phyloP scores from a whole-genome alignment of 192 early-diverging fungal genomes.

The Podila verticillata region DNA sequence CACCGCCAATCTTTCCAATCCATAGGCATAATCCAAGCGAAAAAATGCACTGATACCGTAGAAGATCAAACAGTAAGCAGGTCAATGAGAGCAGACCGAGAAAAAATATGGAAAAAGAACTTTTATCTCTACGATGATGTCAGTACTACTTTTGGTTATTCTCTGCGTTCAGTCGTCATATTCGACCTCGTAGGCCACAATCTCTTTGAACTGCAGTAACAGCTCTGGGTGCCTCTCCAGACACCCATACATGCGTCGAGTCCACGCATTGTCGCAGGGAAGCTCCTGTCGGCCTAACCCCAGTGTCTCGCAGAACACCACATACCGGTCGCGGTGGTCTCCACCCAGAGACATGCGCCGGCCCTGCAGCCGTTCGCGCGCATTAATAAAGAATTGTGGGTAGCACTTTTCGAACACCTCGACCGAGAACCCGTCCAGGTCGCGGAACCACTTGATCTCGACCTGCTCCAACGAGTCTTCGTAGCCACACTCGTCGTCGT shows the following conservation, averaged over 20 bases:
- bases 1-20: no score
- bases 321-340: constrained; percentile 28
- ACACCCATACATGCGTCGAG: constrained; percentile 36
- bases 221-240: constrained; percentile 43
- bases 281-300: constrained; percentile 13
- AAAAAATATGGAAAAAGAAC: no score
- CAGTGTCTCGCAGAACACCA: constrained; percentile 36
- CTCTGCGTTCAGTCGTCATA: constrained; percentile 36
- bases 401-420: constrained; percentile 26
- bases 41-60: no score
- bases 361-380: constrained; percentile 26
- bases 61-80: no score
- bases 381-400: constrained; percentile 50
- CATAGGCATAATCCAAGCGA: no score
- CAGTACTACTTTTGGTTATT: no score
- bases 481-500: constrained; percentile 39
- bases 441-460: constrained; percentile 47
- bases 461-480: constrained; percentile 39
- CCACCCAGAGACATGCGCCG: constrained; percentile 27
- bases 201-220: constrained; percentile 43
- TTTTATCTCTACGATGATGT: no score
- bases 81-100: no score
- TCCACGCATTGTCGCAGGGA: constrained; percentile 41
- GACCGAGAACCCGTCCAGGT: constrained; percentile 24
- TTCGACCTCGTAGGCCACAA: constrained; percentile 37